Conservation (phyloP, 2,329 filamentous ascomycete species). For the Fusarium guadeloupense region DNA sequence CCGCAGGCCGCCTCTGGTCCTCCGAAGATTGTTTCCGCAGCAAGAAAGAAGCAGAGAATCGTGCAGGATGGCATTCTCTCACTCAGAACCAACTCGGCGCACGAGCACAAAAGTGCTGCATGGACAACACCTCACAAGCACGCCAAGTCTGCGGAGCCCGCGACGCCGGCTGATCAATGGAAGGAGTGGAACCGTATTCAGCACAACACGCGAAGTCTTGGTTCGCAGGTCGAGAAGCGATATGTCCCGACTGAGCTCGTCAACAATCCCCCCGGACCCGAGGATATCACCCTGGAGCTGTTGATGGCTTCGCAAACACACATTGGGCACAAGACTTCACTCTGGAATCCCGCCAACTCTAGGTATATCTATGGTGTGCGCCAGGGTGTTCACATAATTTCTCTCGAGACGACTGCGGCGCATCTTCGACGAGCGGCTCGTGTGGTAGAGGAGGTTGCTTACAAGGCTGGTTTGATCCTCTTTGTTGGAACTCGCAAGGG, state of each 20-base stretch:
- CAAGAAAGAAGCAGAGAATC: slow-evolving; percentile 48
- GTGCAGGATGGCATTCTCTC: slow-evolving; percentile 48
- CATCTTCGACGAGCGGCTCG: slow-evolving; percentile 93
- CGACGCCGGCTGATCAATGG: slow-evolving; percentile 53
- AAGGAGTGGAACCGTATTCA: slow-evolving; percentile 51
- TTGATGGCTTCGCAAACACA: slow-evolving; percentile 88
- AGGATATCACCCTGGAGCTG: slow-evolving; percentile 88
- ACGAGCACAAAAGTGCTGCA: slow-evolving; percentile 46
- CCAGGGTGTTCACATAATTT: slow-evolving; percentile 91
- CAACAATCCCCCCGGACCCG: slow-evolving; percentile 75
- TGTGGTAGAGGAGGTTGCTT: slow-evolving; percentile 86
- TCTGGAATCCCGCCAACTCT: slow-evolving; percentile 95
- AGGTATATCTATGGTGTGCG: slow-evolving; percentile 93
- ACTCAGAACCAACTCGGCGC: slow-evolving; percentile 48
- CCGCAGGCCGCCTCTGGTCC: slow-evolving; percentile 30
- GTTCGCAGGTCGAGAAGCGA: slow-evolving; percentile 59
- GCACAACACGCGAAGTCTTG: slow-evolving; percentile 57
- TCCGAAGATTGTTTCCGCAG: slow-evolving; percentile 39
- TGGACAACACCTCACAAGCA: slow-evolving; percentile 48
- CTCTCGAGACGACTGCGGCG: slow-evolving; percentile 85
- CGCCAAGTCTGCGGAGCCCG: slow-evolving; percentile 48
- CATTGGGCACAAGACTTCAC: slow-evolving; percentile 87
- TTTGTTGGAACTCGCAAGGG: slow-evolving; percentile 89
- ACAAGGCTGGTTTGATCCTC: slow-evolving; percentile 83
- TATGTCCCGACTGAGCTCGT: slow-evolving; percentile 75